Percentiles rank a stretch among this genome's conserved stretches.
Evolutionary conservation across 139 green algal genomes (phyloP).

Genomic region (Chlamydomonas schloesseri): DNA sequence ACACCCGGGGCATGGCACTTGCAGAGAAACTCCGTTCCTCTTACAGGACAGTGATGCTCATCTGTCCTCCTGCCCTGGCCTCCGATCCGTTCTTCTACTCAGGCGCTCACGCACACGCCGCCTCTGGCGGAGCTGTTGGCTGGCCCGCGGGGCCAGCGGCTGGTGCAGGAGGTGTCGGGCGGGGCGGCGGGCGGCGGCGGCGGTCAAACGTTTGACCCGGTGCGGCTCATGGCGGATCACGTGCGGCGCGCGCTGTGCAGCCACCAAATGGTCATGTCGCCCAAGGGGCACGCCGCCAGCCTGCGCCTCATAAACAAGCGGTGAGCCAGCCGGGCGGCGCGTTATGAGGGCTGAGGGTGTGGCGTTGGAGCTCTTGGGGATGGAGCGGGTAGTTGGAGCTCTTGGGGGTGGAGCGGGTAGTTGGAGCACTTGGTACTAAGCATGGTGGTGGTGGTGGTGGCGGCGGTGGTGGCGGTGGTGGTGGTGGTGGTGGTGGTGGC

Average conservation of each 20-base stretch:
- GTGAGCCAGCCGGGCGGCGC: slow-evolving; percentile 31
- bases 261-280: slow-evolving; percentile 46
- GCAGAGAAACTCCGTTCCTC: too few species aligned
- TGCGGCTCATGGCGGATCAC: slow-evolving; percentile 68
- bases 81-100: too few species aligned
- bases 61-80: too few species aligned
- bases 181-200: neutral
- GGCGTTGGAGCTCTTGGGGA: too few species aligned
- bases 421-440: too few species aligned
- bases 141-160: neutral
- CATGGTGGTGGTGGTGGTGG: too few species aligned
- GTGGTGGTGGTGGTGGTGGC: too few species aligned
- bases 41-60: too few species aligned
- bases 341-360: too few species aligned
- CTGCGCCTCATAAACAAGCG: slow-evolving; percentile 68
- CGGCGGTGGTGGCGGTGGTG: too few species aligned
- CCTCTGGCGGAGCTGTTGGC: slow-evolving; percentile 88
- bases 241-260: slow-evolving; percentile 40
- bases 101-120: slow-evolving; percentile 87
- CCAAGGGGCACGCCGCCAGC: slow-evolving; percentile 58
- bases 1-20: too few species aligned
- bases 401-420: neutral
- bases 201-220: slow-evolving; percentile 54
- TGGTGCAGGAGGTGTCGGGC: neutral
- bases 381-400: neutral